phyloP scores from a whole-genome alignment of 2,329 filamentous ascomycete genomes.

The Geosmithia flava region DNA sequence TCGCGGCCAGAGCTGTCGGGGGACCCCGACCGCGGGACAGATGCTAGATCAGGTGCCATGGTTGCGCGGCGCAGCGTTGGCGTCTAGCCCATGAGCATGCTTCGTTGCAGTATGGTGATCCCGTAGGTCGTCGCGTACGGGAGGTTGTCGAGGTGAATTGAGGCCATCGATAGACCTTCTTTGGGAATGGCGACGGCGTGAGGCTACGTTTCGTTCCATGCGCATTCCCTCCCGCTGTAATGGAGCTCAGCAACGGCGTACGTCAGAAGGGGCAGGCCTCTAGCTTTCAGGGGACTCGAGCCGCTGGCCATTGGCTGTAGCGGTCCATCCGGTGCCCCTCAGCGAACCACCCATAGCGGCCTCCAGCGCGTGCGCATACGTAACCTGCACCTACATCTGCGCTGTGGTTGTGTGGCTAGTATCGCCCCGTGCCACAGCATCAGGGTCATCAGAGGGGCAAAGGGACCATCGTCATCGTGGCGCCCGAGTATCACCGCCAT shows the following conservation, averaged over 20 bases:
- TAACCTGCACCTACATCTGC: not conserved
- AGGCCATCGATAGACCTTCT: slow-evolving; percentile 7
- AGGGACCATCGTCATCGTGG: not conserved
- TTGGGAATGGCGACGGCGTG: not conserved
- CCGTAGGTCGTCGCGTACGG: not conserved
- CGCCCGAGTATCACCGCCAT: not conserved
- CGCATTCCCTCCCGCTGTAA: not conserved
- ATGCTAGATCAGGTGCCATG: slow-evolving; percentile 54
- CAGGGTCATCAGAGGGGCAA: too few species aligned
- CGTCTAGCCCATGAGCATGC: slow-evolving; percentile 9
- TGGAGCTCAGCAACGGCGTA: not conserved
- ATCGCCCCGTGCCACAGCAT: too few species aligned
- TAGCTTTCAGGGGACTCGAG: not conserved
- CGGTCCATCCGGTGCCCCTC: not conserved
- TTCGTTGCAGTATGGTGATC: not conserved
- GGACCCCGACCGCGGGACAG: slow-evolving; percentile 49
- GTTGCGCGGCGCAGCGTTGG: slow-evolving; percentile 13
- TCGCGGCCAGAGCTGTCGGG: slow-evolving; percentile 76
- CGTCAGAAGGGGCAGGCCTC: not conserved
- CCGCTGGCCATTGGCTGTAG: not conserved
- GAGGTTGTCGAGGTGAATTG: not conserved
- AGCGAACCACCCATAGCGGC: not conserved
- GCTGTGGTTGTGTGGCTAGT: not conserved
- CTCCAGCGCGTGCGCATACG: not conserved
- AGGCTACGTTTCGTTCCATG: slow-evolving; percentile 12